A percentile compares a stretch with the other conserved stretches of the same genome.
phyloP scores from a whole-genome alignment of 768 basidiomycete species.

The Pleurotus platypus region DNA sequence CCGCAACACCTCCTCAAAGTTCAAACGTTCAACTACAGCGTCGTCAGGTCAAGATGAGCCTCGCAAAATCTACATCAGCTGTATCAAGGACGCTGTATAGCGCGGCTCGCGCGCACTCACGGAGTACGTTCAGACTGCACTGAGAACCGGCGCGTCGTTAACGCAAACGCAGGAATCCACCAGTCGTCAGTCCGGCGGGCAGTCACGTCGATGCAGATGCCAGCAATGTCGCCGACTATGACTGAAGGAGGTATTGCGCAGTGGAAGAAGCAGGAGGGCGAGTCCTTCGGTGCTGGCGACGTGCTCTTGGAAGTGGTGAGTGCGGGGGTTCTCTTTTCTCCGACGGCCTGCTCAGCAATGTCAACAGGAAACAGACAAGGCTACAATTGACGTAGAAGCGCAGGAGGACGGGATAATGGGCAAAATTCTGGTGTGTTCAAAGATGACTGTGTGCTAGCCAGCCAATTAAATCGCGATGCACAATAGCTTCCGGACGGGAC shows the following conservation, averaged over 20 bases:
- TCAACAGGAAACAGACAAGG: constrained; percentile 85
- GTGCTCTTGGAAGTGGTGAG: constrained; percentile 87
- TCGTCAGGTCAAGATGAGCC: background rate
- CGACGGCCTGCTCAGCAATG: background rate
- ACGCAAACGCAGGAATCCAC: constrained; percentile 45
- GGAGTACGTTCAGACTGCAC: background rate
- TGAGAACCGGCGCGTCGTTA: background rate
- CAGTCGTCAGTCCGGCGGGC: constrained; percentile 48
- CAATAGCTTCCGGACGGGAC: constrained; percentile 68
- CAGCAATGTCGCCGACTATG: constrained; percentile 97
- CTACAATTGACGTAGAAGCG: constrained; percentile 97
- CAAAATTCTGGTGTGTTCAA: constrained; percentile 76
- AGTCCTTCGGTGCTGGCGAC: constrained; percentile 75
- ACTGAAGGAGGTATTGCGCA: constrained; percentile 88
- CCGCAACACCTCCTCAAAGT: background rate
- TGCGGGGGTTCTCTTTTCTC: constrained; percentile 30
- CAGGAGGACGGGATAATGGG: constrained; percentile 95
- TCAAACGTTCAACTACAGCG: background rate
- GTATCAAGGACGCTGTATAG: background rate
- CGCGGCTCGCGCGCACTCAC: background rate
- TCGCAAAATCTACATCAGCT: background rate
- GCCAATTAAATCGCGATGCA: too few relatives aligned
- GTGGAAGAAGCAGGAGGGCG: constrained; percentile 90
- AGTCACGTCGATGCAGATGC: constrained; percentile 81
- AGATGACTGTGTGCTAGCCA: background rate